Evolutionary conservation across 2,329 filamentous ascomycete species (phyloP).

Genomic region (Diplodia corticola): DNA sequence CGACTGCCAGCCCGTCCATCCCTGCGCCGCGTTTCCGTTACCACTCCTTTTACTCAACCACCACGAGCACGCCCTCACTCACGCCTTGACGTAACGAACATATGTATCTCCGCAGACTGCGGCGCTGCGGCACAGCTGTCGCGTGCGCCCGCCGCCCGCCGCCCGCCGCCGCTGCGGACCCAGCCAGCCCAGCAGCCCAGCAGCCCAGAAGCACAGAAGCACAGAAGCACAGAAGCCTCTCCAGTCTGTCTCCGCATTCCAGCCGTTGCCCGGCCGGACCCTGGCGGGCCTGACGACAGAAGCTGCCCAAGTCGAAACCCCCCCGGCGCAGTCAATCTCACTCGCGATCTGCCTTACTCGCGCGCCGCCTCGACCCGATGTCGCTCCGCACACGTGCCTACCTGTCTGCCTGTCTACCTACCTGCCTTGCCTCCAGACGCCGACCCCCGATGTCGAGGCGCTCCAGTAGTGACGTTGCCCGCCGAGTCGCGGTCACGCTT

Average conservation of each 20-base stretch:
- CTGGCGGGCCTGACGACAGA: conserved; percentile 6
- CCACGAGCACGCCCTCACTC: no score
- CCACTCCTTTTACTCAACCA: conserved; percentile 21
- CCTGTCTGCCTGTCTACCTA: no score
- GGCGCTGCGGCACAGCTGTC: not conserved
- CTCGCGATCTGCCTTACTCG: conserved; percentile 17
- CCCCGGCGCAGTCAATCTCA: conserved; percentile 16
- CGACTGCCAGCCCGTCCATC: not conserved
- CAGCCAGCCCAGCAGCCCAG: no score
- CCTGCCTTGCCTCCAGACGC: not conserved
- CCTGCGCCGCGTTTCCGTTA: conserved; percentile 9
- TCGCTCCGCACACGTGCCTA: conserved; percentile 12
- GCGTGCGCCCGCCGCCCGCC: not conserved
- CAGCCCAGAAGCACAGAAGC: no score
- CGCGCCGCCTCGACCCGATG: conserved; percentile 5
- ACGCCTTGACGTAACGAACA: conserved; percentile 15
- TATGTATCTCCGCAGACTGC: conserved; percentile 13
- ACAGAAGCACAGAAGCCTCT: no score
- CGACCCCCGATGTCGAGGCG: no score
- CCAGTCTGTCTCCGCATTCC: conserved; percentile 1
- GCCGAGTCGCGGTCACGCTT: not conserved
- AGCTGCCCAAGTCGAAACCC: not conserved
- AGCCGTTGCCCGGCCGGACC: not conserved
- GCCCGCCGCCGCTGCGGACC: not conserved
- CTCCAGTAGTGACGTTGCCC: not conserved